Base-by-base conservation (phyloP, 2,329 filamentous ascomycete species). In the Clonostachys rosea region DNA sequence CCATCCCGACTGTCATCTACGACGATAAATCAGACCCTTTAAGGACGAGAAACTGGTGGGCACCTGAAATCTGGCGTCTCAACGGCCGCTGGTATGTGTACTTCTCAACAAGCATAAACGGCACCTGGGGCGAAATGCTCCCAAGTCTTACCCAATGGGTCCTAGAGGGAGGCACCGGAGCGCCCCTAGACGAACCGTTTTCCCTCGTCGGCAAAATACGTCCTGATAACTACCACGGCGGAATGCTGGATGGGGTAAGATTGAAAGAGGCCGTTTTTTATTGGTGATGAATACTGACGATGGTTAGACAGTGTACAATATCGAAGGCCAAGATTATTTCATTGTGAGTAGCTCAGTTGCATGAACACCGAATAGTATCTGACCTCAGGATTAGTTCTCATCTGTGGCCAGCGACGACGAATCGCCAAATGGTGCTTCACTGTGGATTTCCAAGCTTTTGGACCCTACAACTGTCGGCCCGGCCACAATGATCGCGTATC, bases 31-130 rank as follows among this genome's bases (percentile, higher is more conserved):
- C 47, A 4, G 47, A 52, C 18, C 51, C 53, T 11, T 17, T 46
- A 11, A 49, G 50, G 5, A 34, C 36, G 24, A 20, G 47, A 14
- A 51, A 50, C 47, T 53, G 47, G 42, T 56, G 54, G 54, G 54
- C 52, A 8, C 54, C 54, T 12, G 54, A 55, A 44, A 47, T 56
- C 17, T 48, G 49, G 36, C 34, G 17, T n/a, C 36, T 55, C 36
- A 47, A 52, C 7, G 51, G 47, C 40, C 37, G 49, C 33, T 56
- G 53, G 54, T 54, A 55, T 40, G 39, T 52, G 43, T 55, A 55
- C 43, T 56, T 56, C 48, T 45, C 50, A 10, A 47, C 53, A 5
- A 53, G 51, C 33, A 48, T 54, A 9, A 37, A 50, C 30, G 16
- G 40, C 4, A 45, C 48, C 20, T 55, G 53, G 53, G 52, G 43